These are phyloP conservation scores for Dichomitus squalens DNA, from an alignment of 1,284 basidiomycete genomes.

Conservation along the genomic window DNA sequence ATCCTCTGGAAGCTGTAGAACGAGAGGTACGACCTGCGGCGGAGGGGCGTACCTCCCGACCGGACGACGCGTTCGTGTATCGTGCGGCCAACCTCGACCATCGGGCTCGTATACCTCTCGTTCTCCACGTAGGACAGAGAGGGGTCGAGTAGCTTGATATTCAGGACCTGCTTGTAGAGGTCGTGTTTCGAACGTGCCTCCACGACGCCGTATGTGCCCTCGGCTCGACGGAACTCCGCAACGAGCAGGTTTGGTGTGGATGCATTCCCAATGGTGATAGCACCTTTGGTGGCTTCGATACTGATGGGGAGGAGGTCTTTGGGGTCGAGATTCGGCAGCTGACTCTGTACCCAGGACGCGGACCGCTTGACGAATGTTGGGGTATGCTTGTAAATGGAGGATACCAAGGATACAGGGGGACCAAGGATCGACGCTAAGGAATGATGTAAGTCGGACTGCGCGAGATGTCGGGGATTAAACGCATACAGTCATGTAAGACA, in stretches of 20 bases:
- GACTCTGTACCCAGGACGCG: conserved; percentile 53
- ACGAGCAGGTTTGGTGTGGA: conserved; percentile 84
- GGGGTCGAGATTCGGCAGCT: conserved; percentile 71
- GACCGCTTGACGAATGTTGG: conserved; percentile 50
- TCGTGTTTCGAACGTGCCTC: conserved; percentile 79
- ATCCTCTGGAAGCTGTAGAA: conserved; percentile 53
- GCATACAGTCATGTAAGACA: conserved; percentile 32
- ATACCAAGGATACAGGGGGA: conserved; percentile 30
- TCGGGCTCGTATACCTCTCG: conserved; percentile 68
- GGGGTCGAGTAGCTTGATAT: conserved; percentile 68
- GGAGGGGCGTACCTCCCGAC: conserved; percentile 36
- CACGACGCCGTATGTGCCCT: conserved; percentile 79
- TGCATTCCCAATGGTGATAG: conserved; percentile 80
- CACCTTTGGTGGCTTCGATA: conserved; percentile 71
- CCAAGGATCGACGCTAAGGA: conserved; percentile 27
- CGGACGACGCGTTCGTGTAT: conserved; percentile 59
- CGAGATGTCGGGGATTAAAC: background rate
- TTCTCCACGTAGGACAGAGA: conserved; percentile 77
- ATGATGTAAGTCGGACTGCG: background rate
- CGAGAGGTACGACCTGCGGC: conserved; percentile 43
- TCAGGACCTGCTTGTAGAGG: conserved; percentile 77
- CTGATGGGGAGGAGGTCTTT: conserved; percentile 84
- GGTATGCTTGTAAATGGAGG: conserved; percentile 35
- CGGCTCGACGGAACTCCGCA: conserved; percentile 71
- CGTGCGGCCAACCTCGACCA: conserved; percentile 65